A percentile compares a stretch with the other conserved stretches of the same genome.
Conservation (phyloP, 2,329 filamentous ascomycete species). For the Hymenoscyphus infarciens region DNA sequence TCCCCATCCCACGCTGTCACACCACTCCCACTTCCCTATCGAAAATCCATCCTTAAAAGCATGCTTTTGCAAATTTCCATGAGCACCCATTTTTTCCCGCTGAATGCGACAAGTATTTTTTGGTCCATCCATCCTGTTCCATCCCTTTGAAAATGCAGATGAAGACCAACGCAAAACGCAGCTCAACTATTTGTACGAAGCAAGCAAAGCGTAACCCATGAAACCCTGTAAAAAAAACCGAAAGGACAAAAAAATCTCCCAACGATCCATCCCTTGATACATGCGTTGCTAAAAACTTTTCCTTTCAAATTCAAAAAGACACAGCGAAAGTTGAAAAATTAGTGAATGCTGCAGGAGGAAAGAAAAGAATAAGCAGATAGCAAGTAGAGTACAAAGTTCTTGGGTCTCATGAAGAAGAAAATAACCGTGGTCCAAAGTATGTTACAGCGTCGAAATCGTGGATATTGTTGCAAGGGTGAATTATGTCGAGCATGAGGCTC, state of each 20-base stretch:
- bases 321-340: slow-evolving; percentile 13
- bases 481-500: slow-evolving; percentile 16
- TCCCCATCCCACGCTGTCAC: slow-evolving; percentile 3
- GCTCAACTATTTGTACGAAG: slow-evolving; percentile 8
- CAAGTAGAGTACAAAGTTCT: slow-evolving; percentile 24
- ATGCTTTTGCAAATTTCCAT: slow-evolving; percentile 7
- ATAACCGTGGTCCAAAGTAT: slow-evolving; percentile 19
- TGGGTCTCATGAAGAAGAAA: slow-evolving; percentile 18
- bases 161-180: slow-evolving; percentile 12
- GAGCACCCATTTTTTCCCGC: slow-evolving; percentile 6
- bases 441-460: slow-evolving; percentile 24
- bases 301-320: slow-evolving; percentile 15
- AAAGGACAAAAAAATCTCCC: slow-evolving; percentile 8
- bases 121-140: slow-evolving; percentile 9
- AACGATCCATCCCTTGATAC: slow-evolving; percentile 18
- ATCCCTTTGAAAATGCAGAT: slow-evolving; percentile 18
- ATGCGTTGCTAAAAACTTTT: slow-evolving; percentile 16
- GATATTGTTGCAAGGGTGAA: slow-evolving; percentile 9
- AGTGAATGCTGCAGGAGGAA: slow-evolving; percentile 15
- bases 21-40: slow-evolving; percentile 1
- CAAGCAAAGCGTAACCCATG: slow-evolving; percentile 10
- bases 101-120: slow-evolving; percentile 10
- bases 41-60: slow-evolving; percentile 12
- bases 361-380: slow-evolving; percentile 13
- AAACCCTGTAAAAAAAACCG: slow-evolving; percentile 10